Evolutionary conservation across 192 early-diverging fungal species (phyloP).

Genomic region (Backusella circina): DNA sequence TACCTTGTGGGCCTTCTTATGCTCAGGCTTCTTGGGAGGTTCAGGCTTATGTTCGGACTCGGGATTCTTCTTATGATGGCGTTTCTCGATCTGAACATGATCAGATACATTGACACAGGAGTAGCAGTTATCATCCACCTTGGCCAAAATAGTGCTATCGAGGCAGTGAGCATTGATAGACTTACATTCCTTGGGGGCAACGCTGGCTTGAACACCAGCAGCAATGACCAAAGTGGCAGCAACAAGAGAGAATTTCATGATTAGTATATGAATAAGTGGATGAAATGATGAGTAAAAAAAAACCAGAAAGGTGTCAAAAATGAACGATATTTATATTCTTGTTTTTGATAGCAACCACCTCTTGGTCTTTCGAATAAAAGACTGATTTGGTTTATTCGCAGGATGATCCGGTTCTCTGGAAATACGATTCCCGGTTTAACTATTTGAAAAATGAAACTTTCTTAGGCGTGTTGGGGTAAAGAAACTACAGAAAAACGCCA

Average conservation of each 20-base stretch:
- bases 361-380: neutral
- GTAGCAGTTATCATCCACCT: neutral
- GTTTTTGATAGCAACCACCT: neutral
- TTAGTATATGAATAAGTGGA: neutral
- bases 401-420: neutral
- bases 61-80: neutral
- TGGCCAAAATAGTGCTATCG: neutral
- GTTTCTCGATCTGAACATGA: neutral
- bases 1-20: neutral
- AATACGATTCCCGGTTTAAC: neutral
- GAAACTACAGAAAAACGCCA: neutral
- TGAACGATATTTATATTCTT: neutral
- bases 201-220: neutral
- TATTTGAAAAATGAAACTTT: neutral
- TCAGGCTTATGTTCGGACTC: neutral
- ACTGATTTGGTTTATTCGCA: neutral
- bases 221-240: neutral
- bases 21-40: neutral
- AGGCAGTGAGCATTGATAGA: neutral
- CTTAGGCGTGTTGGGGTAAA: neutral
- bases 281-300: neutral
- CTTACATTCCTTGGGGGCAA: neutral
- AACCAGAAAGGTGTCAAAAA: neutral
- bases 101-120: neutral
- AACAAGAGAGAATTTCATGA: neutral